Conservation (phyloP, 345 rosid genomes). For the Theobroma cacao region DNA sequence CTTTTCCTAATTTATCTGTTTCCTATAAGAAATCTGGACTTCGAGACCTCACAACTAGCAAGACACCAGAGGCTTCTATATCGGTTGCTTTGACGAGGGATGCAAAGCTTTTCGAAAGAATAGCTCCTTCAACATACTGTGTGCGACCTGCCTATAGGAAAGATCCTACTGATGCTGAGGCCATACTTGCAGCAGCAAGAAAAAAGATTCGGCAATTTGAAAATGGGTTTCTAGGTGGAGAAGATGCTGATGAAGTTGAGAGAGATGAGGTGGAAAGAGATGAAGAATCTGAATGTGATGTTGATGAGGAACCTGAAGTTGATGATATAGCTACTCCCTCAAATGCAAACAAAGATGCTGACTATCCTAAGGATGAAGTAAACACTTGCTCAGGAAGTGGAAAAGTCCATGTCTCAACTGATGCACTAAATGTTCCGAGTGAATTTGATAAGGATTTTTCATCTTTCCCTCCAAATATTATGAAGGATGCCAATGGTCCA, state of each 20-base stretch:
- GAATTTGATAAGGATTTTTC: conserved; percentile 41
- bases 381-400: conserved; percentile 44
- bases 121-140: conserved; percentile 99
- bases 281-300: conserved; percentile 87
- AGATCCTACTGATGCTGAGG: conserved; percentile 92
- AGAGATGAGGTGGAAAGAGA: conserved; percentile 62
- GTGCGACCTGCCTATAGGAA: conserved; percentile 86
- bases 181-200: conserved; percentile 84
- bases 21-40: conserved; percentile 86
- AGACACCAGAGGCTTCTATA: conserved; percentile 99
- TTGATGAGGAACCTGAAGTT: conserved; percentile 93
- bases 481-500: conserved; percentile 34
- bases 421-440: conserved; percentile 31
- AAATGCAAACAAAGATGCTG: conserved; percentile 42
- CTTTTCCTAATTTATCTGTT: conserved; percentile 15
- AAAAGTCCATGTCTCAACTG: conserved; percentile 34
- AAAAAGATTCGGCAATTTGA: conserved; percentile 90
- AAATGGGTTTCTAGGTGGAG: conserved; percentile 80
- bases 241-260: conserved; percentile 85
- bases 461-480: conserved; percentile 38
- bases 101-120: conserved; percentile 96
- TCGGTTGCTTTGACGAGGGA: conserved; percentile 99
- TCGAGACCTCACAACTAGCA: conserved; percentile 93
- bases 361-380: conserved; percentile 34
- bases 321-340: conserved; percentile 71